Evolutionary conservation across 2,329 filamentous ascomycete species (phyloP).

Genomic region (Penicillium palitans): DNA sequence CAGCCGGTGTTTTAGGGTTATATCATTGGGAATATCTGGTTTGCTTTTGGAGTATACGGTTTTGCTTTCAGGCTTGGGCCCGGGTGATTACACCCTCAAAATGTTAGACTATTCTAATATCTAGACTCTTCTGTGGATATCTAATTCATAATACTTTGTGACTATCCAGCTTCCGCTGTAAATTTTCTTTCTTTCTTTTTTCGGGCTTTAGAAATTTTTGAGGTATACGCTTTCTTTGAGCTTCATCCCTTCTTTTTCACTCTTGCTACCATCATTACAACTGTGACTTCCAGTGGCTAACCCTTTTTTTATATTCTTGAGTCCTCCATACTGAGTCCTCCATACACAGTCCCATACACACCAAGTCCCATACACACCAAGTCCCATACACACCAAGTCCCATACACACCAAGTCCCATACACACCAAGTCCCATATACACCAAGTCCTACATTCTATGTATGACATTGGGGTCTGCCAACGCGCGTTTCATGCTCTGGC

Average conservation of each 20-base stretch:
- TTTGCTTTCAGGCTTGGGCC: slow-evolving; percentile 14
- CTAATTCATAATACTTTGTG: slow-evolving; percentile 18
- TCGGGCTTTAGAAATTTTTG: background rate
- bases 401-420: too few species aligned
- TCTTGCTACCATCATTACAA: background rate
- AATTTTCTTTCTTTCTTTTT: background rate
- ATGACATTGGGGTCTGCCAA: background rate
- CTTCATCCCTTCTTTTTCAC: background rate
- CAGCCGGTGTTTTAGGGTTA: slow-evolving; percentile 27
- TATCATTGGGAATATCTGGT: slow-evolving; percentile 27
- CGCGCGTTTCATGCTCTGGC: background rate
- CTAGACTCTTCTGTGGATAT: slow-evolving; percentile 21
- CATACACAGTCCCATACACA: background rate
- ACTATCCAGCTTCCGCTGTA: slow-evolving; percentile 8
- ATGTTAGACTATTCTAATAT: slow-evolving; percentile 27
- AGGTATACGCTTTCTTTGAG: background rate
- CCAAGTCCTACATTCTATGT: background rate
- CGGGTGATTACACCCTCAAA: slow-evolving; percentile 17
- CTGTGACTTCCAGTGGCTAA: background rate
- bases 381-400: too few species aligned
- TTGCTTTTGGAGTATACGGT: slow-evolving; percentile 26
- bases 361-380: background rate
- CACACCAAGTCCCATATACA: background rate
- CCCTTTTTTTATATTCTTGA: background rate
- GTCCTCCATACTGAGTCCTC: background rate